These are phyloP conservation scores for Pseudogymnoascus sp. DNA, from an alignment of 2,329 filamentous ascomycete genomes.

Conservation along the genomic window DNA sequence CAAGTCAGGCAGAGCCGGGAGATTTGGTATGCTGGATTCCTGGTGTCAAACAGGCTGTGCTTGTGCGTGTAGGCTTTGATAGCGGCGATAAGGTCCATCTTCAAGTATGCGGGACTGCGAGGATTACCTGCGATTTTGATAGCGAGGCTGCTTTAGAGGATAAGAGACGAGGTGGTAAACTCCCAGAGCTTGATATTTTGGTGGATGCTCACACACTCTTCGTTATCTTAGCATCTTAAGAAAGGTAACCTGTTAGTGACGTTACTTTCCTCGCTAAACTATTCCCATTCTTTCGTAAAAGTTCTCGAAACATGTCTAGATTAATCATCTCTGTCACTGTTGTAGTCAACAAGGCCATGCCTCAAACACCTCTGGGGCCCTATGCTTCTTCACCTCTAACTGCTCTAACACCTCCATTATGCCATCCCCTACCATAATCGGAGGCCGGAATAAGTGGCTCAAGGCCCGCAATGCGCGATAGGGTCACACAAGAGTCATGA, in stretches of 20 bases:
- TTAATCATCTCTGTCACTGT: background rate
- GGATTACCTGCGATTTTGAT: background rate
- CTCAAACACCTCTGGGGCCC: too few relatives aligned
- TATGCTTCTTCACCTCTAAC: too few relatives aligned
- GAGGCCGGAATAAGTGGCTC: too few relatives aligned
- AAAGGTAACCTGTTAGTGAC: background rate
- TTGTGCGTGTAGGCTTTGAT: background rate
- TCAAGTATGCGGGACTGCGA: background rate
- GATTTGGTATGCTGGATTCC: background rate
- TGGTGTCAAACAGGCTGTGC: background rate
- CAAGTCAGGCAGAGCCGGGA: background rate
- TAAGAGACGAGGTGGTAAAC: background rate
- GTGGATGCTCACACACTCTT: background rate
- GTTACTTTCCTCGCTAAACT: background rate
- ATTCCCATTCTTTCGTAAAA: background rate
- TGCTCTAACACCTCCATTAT: too few relatives aligned
- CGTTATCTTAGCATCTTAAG: background rate
- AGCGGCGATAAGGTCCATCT: background rate
- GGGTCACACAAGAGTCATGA: too few relatives aligned
- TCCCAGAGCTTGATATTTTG: background rate
- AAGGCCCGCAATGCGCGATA: too few relatives aligned
- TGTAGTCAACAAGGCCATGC: background rate
- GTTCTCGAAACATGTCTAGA: background rate
- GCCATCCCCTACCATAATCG: too few relatives aligned
- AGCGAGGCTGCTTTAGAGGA: background rate